Percentiles rank a stretch among this genome's conserved stretches.
These are phyloP conservation scores for Backusella australiensis DNA, from an alignment of 192 early-diverging fungal genomes.

Conservation along the genomic window DNA sequence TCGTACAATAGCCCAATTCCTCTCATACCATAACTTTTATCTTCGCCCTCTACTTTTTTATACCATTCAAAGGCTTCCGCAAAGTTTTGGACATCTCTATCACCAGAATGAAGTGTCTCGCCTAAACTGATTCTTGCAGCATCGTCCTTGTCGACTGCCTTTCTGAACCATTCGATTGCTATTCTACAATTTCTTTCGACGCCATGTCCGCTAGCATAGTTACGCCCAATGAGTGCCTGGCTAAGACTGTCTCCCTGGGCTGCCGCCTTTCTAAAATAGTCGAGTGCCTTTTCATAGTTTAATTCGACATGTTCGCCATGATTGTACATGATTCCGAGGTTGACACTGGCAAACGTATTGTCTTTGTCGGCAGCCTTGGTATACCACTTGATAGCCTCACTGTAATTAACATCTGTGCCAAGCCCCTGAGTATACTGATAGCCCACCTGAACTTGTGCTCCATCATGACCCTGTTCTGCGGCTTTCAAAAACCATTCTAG, in stretches of 20 bases:
- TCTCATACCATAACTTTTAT: background rate
- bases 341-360: constrained; percentile 53
- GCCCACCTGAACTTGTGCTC: constrained; percentile 47
- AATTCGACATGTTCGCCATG: background rate
- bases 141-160: background rate
- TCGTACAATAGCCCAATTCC: background rate
- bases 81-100: background rate
- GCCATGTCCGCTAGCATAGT: background rate
- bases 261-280: constrained; percentile 66
- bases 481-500: constrained; percentile 57
- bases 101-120: background rate
- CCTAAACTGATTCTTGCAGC: background rate
- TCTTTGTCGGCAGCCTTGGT: constrained; percentile 28
- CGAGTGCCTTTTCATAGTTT: constrained; percentile 29
- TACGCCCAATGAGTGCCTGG: background rate
- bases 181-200: background rate
- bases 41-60: background rate
- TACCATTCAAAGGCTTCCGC: background rate
- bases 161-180: background rate
- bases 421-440: constrained; percentile 46
- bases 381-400: constrained; percentile 29
- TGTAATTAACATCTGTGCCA: constrained; percentile 25
- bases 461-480: constrained; percentile 62
- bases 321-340: constrained; percentile 11
- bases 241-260: constrained; percentile 41